Evolutionary conservation across 176 grass and related monocot species (phyloP), one percentile per base, ranked within the genome.

Genomic region (Luzula sylvatica): DNA sequence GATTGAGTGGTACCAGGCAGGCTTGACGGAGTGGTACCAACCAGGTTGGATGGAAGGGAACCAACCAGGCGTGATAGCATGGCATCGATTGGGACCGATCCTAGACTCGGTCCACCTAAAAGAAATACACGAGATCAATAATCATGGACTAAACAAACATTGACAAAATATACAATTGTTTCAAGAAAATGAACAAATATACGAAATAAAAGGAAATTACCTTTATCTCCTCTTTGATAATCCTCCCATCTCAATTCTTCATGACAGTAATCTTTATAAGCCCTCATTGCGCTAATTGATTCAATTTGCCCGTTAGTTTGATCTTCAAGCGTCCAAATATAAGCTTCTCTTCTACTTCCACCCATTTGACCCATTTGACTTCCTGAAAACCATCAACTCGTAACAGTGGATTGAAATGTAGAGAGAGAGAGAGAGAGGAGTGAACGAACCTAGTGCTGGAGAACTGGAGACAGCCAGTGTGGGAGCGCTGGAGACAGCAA

Each of bases 311-410:
- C 43, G 47, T 48, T 30, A 20, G 23, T 49, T 12, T 64, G 23
- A 20, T 26, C 59, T 20, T 49, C 59, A 49, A 15, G 42, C 1
- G 16, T 64, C 8, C 41, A 46, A 11, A 20, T 64, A 23, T 49
- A 49, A 18, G 11, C 59, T 42, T 45, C 59, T 47, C 30, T 49
- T 64, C 46, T 64, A 20, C 29, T 49, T 7, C 43, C 59, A 30
- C 11, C 59, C 6, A 27, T 24, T 49, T 64, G 59, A 48, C 16
- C 59, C 41, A 24, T 11, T 24, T 49, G 41, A 46, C 15, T 15
- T 9, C 43, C 59, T 1, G 30, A n/a, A n/a, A n/a, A n/a, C n/a
- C n/a, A n/a, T n/a, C 9, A 2, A 9, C 5, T 2, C 1, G 30
- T 7, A 35, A 35, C 5, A 7, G 5, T 35, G 7, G 9, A 35